phyloP scores from a whole-genome alignment of 345 rosid genomes.

The Moricandia moricandioides region DNA sequence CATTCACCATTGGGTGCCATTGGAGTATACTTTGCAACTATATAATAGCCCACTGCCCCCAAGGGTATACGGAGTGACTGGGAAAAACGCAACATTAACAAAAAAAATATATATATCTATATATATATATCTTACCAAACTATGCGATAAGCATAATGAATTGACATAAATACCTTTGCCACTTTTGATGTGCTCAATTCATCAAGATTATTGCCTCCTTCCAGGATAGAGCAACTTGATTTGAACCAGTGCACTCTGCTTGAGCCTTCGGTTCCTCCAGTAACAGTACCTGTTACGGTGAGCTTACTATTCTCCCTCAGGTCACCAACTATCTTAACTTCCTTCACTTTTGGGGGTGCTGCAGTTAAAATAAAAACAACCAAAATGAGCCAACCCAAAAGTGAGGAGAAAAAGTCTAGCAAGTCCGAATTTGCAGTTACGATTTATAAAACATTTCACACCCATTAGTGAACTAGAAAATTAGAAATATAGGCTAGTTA shows the following conservation, averaged over 20 bases:
- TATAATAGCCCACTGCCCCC: constrained; percentile 83
- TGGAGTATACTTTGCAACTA: constrained; percentile 87
- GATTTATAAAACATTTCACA: not conserved
- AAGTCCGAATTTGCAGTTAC: no score
- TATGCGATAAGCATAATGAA: not conserved
- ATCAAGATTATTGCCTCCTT: constrained; percentile 68
- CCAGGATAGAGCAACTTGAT: constrained; percentile 50
- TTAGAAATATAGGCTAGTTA: constrained; percentile 14
- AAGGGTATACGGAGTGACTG: constrained; percentile 93
- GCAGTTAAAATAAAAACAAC: constrained; percentile 24
- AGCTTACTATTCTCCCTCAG: constrained; percentile 82
- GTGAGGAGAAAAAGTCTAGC: not conserved
- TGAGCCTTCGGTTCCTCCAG: constrained; percentile 91
- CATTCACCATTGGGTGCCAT: constrained; percentile 81
- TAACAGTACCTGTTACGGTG: constrained; percentile 72
- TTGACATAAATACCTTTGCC: constrained; percentile 72
- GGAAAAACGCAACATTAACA: constrained; percentile 21
- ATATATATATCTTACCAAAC: not conserved
- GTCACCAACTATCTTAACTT: constrained; percentile 86
- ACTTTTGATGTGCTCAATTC: constrained; percentile 80
- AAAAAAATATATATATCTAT: no score
- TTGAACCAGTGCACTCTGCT: constrained; percentile 98
- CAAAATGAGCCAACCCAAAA: constrained; percentile 19
- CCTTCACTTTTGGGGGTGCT: constrained; percentile 94
- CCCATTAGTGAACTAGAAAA: not conserved